Conservation (phyloP, 169 alveolate species). For the Plasmodium adleri region DNA sequence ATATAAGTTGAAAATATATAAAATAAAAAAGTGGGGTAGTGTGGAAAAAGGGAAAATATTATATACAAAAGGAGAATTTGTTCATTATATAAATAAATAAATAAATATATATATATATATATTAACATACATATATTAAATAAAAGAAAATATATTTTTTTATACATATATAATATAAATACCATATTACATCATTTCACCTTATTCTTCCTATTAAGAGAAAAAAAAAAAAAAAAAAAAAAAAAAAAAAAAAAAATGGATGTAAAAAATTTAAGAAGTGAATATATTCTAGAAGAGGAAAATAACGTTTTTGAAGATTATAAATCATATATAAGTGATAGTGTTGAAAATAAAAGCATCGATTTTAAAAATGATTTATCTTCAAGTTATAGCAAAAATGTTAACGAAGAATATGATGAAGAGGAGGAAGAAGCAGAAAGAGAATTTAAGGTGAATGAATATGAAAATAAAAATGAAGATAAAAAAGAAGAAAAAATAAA, state of each 20-base stretch:
- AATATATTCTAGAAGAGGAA: slow-evolving; percentile 66
- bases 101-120: background rate
- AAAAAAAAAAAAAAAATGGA: slow-evolving; percentile 13
- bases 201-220: background rate
- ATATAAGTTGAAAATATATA: no score
- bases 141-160: background rate
- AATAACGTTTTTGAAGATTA: slow-evolving; percentile 68
- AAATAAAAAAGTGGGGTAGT: no score
- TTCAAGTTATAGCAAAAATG: slow-evolving; percentile 8
- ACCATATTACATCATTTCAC: background rate
- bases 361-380: slow-evolving; percentile 1
- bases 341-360: slow-evolving; percentile 17
- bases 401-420: slow-evolving; percentile 44
- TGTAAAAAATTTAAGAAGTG: slow-evolving; percentile 65
- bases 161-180: background rate
- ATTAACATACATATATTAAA: background rate
- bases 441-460: background rate
- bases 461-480: background rate
- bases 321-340: slow-evolving; percentile 58
- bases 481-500: background rate
- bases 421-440: slow-evolving; percentile 7
- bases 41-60: background rate
- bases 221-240: background rate
- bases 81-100: background rate
- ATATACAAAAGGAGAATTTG: background rate